These are phyloP conservation scores for Sclerotinia spermophila DNA, from an alignment of 2,329 filamentous ascomycete genomes.

Conservation along the genomic window DNA sequence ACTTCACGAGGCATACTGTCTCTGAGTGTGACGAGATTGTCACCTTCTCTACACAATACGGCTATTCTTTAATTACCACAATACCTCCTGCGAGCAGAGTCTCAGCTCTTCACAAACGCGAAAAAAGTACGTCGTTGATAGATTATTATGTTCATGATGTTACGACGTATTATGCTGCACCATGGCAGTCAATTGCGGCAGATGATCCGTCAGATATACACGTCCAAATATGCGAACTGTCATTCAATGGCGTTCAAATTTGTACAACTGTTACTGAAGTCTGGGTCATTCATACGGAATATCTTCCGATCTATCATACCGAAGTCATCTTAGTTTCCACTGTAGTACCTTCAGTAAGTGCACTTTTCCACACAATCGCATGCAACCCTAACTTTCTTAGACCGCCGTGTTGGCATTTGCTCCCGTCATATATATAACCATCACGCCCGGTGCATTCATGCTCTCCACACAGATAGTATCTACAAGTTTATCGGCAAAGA, in stretches of 20 bases:
- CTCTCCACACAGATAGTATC: slow-evolving; percentile 23
- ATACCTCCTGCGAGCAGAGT: slow-evolving; percentile 2
- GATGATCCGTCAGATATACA: slow-evolving; percentile 25
- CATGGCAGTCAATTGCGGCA: slow-evolving; percentile 32
- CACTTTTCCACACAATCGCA: background rate
- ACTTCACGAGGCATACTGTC: slow-evolving; percentile 25
- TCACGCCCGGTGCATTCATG: slow-evolving; percentile 21
- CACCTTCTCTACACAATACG: slow-evolving; percentile 31
- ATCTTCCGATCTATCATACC: slow-evolving; percentile 25
- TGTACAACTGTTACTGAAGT: slow-evolving; percentile 28
- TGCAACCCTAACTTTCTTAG: background rate
- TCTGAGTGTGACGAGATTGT: slow-evolving; percentile 30
- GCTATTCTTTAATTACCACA: slow-evolving; percentile 26
- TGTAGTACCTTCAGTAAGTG: slow-evolving; percentile 24
- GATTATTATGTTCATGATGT: slow-evolving; percentile 28
- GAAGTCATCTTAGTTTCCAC: slow-evolving; percentile 26
- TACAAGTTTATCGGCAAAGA: background rate
- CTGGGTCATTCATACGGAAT: slow-evolving; percentile 26
- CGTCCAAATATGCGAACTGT: slow-evolving; percentile 24
- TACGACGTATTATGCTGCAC: slow-evolving; percentile 30
- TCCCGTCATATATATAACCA: slow-evolving; percentile 22
- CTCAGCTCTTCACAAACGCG: background rate
- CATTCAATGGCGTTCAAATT: slow-evolving; percentile 7
- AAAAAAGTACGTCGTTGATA: background rate
- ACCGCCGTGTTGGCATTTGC: slow-evolving; percentile 25